These are phyloP conservation scores for Botryosphaeria agaves DNA, from an alignment of 2,329 filamentous ascomycete species.

Conservation along the genomic window DNA sequence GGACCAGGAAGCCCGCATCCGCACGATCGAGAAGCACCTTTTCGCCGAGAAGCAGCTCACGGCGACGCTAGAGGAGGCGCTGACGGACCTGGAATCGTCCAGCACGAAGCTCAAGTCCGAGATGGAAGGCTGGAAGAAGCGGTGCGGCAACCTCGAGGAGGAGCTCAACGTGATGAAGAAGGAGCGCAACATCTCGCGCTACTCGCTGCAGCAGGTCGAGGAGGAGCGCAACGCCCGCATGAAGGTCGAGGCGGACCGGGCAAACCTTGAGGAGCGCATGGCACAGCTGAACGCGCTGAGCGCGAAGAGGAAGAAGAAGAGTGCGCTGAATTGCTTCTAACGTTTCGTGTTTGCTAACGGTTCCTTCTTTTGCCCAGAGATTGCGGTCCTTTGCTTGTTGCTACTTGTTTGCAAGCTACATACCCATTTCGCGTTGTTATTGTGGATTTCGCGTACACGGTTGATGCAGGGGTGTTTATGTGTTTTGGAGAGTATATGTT, in stretches of 20 bases:
- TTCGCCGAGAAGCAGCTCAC: conserved; percentile 94
- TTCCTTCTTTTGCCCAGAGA: too few relatives aligned
- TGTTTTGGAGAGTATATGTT: too few relatives aligned
- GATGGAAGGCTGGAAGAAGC: conserved; percentile 79
- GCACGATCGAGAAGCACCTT: conserved; percentile 91
- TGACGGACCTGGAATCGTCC: conserved; percentile 82
- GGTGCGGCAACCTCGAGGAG: conserved; percentile 55
- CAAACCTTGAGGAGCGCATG: conserved; percentile 80
- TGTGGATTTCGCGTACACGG: too few relatives aligned
- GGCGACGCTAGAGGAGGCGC: conserved; percentile 82
- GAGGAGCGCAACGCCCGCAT: conserved; percentile 88
- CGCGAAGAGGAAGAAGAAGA: conserved; percentile 85
- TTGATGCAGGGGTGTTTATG: too few relatives aligned
- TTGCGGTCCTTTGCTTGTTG: too few relatives aligned
- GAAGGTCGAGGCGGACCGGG: conserved; percentile 75
- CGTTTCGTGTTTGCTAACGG: too few relatives aligned
- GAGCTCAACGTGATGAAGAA: conserved; percentile 49
- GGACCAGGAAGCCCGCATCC: conserved; percentile 87
- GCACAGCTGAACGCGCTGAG: conserved; percentile 61
- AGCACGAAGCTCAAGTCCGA: conserved; percentile 85
- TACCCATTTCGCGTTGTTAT: too few relatives aligned
- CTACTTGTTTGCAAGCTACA: too few relatives aligned
- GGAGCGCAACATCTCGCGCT: conserved; percentile 39
- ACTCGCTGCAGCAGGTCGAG: conserved; percentile 75
- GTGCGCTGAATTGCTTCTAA: conserved; percentile 93